Base-by-base conservation (phyloP, 1,139 yeast species). In the Taiozyma onychis region DNA sequence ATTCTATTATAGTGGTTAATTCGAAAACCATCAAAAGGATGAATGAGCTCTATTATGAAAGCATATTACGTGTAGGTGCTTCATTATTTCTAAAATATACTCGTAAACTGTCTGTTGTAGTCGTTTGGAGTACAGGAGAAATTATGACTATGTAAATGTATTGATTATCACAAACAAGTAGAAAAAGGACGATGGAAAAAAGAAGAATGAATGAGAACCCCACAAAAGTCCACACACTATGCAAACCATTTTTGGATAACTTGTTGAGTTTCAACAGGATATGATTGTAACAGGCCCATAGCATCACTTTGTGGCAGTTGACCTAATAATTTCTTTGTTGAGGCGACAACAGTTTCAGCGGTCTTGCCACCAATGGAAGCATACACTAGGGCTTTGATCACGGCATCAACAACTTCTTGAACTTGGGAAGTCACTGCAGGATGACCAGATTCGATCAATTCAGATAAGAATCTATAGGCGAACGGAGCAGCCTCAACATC, bases 401-500 rank as follows among this genome's bases (percentile, higher is more conserved):
- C 87, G 43, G 80, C 72, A 50, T 87, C 91, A 47, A 90, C 79
- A 9, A 85, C 81, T 58, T 79, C 77, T n/a, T 85, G 82, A 14
- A 82, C 67, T 53, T 83, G 82, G 21, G 73, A 64, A 30, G 72
- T 67, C 43, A 89, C 79, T 5, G 83, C 73, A 4, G 85, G 80
- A 58, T 89, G 95, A 51, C 80, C 77, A 55, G 76, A 78, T 45
- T 85, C 85, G 46, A 91, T 84, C 61, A 93, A 74, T 56, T 85
- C 88, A 30, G 84, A 73, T 62, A 93, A 75, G 66, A 89, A 91
- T 57, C 78, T 74, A 69, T 89, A 93, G 27, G 90, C 84, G 67
- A 76, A 88, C n/a, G 90, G 83, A 2, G 98, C 97, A 9, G 95
- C 96, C 59, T 88, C 95, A 44, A 83, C 88, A 67, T 93, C 97